Evolutionary conservation across 192 early-diverging fungal genomes (phyloP).

Genomic region (Glomus cerebriforme): DNA sequence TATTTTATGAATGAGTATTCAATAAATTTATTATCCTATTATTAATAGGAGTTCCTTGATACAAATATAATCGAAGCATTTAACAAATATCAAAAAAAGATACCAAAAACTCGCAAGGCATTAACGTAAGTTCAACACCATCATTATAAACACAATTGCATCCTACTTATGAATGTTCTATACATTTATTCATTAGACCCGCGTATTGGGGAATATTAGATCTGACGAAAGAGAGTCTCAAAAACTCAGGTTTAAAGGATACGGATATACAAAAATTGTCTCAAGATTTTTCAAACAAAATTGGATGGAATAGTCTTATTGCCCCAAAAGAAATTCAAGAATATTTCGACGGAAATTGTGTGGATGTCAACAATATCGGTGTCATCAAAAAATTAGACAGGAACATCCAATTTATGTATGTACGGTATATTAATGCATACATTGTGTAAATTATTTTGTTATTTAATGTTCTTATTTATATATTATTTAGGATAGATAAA

Average conservation of each 20-base stretch:
- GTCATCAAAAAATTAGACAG: constrained; percentile 23
- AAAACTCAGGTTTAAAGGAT: constrained; percentile 14
- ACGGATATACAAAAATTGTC: constrained; percentile 13
- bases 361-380: not conserved
- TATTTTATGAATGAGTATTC: constrained; percentile 1
- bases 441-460: constrained; percentile 6
- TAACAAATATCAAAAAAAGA: constrained; percentile 11
- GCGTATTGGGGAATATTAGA: constrained; percentile 27
- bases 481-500: not conserved
- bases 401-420: constrained; percentile 21
- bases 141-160: not conserved
- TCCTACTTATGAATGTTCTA: not conserved
- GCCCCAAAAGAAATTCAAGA: constrained; percentile 1
- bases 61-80: constrained; percentile 11
- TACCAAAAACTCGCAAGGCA: not conserved
- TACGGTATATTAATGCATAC: constrained; percentile 1
- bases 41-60: constrained; percentile 12
- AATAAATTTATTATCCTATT: constrained; percentile 12
- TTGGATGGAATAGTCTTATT: not conserved
- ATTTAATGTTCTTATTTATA: not conserved
- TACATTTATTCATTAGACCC: constrained; percentile 1
- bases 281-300: not conserved
- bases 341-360: constrained; percentile 14
- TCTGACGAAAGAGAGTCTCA: constrained; percentile 19
- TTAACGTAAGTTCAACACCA: constrained; percentile 6